Base-by-base conservation (phyloP, 257 asterid species). In the Solanum peruvianum region DNA sequence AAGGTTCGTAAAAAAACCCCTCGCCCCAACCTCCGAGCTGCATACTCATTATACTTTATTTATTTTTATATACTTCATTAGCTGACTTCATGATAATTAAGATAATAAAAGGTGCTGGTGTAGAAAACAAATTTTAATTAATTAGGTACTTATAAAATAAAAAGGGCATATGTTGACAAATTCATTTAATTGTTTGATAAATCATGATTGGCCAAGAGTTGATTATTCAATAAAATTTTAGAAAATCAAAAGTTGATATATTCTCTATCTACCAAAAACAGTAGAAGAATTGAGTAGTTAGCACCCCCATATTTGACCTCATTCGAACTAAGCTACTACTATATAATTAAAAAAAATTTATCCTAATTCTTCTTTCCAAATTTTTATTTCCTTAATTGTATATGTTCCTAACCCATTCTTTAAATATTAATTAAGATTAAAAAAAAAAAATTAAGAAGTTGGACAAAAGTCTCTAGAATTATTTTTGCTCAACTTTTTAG, bases 401-500 rank as follows among this genome's bases (percentile, higher is more conserved):
- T 77, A 15, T 77, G 84, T 45, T 77, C 84, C 84, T 77, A 44
- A 77, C 83, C 39, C 7, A 14, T 27, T 9, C 7, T 45, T 45
- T 45, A 76, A 42, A 27, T 9, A 29, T 45, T 47, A 80, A 47
- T 80, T 2, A 47, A 45, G 87, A 86, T 72, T 69, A 7, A 18
- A 18, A 52, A n/a, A 60, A 64, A 60, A 64, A 82, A 7, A 27
- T 27, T 21, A 47, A 66, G 21, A 85, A 82, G 70, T 77, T 52
- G 84, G 85, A 80, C 49, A 88, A 69, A 87, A 58, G 31, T 31
- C 49, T 66, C 84, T 83, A 82, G 87, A 90, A 90, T 84, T 85
- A 89, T 84, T 85, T 52, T 81, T 71, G 88, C 80, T 37, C 78
- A 83, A 87, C 58, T 77, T 18, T 52, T 56, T 67, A 44, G 87